Base-by-base conservation (phyloP, 768 basidiomycete genomes). In the Coprinellus micaceus region DNA sequence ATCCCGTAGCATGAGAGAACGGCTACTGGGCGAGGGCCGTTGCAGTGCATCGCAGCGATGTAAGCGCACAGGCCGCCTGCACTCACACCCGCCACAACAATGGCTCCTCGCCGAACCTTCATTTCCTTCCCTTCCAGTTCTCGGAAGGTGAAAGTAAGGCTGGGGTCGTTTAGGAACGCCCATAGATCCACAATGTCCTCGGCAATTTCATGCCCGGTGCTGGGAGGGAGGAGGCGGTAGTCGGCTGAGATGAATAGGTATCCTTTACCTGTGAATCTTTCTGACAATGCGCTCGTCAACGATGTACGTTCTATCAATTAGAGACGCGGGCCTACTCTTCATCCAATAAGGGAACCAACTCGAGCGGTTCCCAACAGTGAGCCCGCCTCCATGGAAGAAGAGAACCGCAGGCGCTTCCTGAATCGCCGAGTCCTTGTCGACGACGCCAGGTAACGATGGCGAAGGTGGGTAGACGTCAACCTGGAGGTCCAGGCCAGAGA, bases 321-420 rank as follows among this genome's bases (percentile, higher is more conserved):
- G 26, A 56, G 46, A 29, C 15, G 17, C 51, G 56, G 19, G 66
- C 70, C 66, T 53, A 86, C 86, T 74, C 47, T 77, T 67, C 24
- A 88, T 68, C 87, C 87, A 89, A n/a, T 52, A 58, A 2, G 86
- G 86, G 64, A 86, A 82, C 84, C 84, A 88, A 62, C 79, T 82
- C 29, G 63, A 65, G 52, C 79, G 73, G 59, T 82, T 80, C 1
- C 86, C 86, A 15, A 81, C 83, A 0, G 81, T 78, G 29, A 88
- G 67, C 7, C 84, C 85, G 2, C 86, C 86, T 6, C 82, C 77
- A 52, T 77, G 78, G 54, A 75, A 77, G 61, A 77, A 81, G 17
- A 79, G 59, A 5, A 81, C 65, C 2, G 72, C 71, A 54, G 74
- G 73, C 11, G 71, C 57, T 21, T 54, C 29, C 25, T 37, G 43